These are phyloP conservation scores for Beta vulgaris DNA, from an alignment of 148 eudicot species.

Conservation along the genomic window DNA sequence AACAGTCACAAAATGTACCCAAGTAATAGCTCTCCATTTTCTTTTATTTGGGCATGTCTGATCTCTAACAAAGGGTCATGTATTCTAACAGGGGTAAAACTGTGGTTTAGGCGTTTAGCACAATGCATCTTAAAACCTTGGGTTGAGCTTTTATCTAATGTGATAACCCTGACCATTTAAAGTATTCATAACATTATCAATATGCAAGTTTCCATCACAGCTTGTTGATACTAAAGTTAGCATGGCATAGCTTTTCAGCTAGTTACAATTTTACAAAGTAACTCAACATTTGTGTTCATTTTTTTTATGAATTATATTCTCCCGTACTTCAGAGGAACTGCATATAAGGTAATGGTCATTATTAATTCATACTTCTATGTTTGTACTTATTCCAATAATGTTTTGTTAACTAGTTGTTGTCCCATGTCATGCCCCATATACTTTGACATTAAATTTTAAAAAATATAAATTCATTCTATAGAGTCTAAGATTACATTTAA, in stretches of 20 bases:
- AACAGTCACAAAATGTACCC: neutral
- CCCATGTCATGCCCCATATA: too few species aligned
- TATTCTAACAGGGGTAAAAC: neutral
- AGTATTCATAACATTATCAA: neutral
- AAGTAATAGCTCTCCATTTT: neutral
- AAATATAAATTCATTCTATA: too few species aligned
- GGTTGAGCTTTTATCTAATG: neutral
- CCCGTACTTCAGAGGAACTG: neutral
- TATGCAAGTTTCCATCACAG: neutral
- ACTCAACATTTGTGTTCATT: neutral
- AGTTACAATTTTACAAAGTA: neutral
- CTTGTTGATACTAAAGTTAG: neutral
- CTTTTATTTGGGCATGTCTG: neutral
- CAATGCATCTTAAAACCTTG: neutral
- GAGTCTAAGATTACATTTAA: too few species aligned
- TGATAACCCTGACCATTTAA: neutral
- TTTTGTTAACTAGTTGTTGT: too few species aligned
- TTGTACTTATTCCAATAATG: too few species aligned
- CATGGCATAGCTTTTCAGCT: neutral
- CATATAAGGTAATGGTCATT: too few species aligned
- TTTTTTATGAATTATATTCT: neutral
- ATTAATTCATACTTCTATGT: too few species aligned
- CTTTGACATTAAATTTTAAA: too few species aligned
- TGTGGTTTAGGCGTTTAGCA: neutral
- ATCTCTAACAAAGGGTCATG: neutral